phyloP scores from a whole-genome alignment of 192 early-diverging fungal genomes.

The Cetraspora pellucida region DNA sequence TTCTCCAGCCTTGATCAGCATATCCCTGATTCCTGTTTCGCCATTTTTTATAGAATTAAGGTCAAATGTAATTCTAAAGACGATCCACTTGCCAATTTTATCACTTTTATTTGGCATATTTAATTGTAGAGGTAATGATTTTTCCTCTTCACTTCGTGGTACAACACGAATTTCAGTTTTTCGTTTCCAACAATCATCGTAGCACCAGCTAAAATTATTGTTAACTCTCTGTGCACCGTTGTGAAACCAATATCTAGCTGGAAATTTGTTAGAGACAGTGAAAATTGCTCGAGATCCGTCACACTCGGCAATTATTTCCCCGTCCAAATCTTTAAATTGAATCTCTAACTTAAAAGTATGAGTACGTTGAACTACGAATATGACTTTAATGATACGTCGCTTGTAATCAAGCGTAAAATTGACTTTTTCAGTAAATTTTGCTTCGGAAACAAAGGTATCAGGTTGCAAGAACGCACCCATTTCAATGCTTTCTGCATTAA shows the following conservation, averaged over 20 bases:
- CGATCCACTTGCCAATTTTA: conserved; percentile 51
- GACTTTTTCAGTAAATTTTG: not conserved
- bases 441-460: conserved; percentile 36
- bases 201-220: conserved; percentile 25
- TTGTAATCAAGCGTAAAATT: conserved; percentile 35
- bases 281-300: conserved; percentile 14
- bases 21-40: not conserved
- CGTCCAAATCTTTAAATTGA: conserved; percentile 42
- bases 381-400: conserved; percentile 30
- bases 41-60: not conserved
- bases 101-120: conserved; percentile 35
- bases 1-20: conserved; percentile 39
- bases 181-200: conserved; percentile 36
- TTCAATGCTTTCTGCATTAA: conserved; percentile 24
- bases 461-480: conserved; percentile 35
- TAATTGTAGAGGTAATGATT: conserved; percentile 35
- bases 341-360: conserved; percentile 34
- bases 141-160: not conserved
- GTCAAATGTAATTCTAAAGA: conserved; percentile 38
- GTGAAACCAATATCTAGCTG: conserved; percentile 44
- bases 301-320: conserved; percentile 32
- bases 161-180: conserved; percentile 38
- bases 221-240: conserved; percentile 26
- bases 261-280: conserved; percentile 47
- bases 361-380: conserved; percentile 31